phyloP scores from a whole-genome alignment of 768 basidiomycete genomes.

The Suillus decipiens region DNA sequence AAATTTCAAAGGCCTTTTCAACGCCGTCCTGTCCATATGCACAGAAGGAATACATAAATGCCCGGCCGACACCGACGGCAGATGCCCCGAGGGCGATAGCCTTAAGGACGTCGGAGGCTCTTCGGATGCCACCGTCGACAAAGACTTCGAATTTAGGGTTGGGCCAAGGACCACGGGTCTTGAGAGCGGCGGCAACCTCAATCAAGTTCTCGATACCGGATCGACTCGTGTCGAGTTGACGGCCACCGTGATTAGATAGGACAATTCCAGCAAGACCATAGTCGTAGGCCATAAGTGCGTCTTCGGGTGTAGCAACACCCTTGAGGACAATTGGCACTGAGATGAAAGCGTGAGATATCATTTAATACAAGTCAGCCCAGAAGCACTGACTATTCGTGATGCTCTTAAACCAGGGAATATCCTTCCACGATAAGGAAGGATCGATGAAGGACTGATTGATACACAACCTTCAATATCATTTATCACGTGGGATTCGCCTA shows the following conservation, averaged over 20 bases:
- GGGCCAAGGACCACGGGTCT: conserved; percentile 72
- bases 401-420: conserved; percentile 66
- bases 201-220: conserved; percentile 91
- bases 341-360: conserved; percentile 11
- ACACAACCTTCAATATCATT: background rate
- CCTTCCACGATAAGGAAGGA: conserved; percentile 79
- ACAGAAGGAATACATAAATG: conserved; percentile 87
- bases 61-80: conserved; percentile 84
- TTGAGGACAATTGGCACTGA: conserved; percentile 86
- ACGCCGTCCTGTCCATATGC: conserved; percentile 89
- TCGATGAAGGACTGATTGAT: conserved; percentile 84
- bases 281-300: conserved; percentile 85
- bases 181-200: conserved; percentile 77
- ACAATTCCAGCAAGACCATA: conserved; percentile 72
- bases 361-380: background rate
- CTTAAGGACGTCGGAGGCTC: conserved; percentile 89
- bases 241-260: conserved; percentile 85
- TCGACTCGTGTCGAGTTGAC: conserved; percentile 77
- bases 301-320: conserved; percentile 62
- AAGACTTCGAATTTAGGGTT: conserved; percentile 83
- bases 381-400: conserved; percentile 60
- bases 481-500: background rate
- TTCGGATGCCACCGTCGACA: conserved; percentile 92
- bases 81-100: conserved; percentile 89
- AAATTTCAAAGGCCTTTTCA: conserved; percentile 76